phyloP scores from a whole-genome alignment of 495 filamentous ascomycete species.

The Penicillium diatomitis region DNA sequence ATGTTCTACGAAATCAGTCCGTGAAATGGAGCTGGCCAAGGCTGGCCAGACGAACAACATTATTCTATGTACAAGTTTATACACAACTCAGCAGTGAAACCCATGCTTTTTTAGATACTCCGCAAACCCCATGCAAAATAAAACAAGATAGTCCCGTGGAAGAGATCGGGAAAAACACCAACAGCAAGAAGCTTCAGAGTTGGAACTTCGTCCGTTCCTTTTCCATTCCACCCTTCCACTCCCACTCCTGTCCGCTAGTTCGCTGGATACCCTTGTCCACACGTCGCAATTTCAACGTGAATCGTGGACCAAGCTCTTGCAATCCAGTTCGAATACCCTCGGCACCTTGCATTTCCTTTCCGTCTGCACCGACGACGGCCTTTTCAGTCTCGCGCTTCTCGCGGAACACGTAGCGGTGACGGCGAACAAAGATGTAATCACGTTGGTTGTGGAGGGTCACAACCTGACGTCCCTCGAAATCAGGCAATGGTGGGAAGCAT shows the following conservation, averaged over 20 bases:
- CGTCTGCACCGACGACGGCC: constrained; percentile 71
- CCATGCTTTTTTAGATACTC: constrained; percentile 19
- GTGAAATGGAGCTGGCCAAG: too few species aligned
- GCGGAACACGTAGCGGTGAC: constrained; percentile 87
- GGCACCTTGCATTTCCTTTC: constrained; percentile 75
- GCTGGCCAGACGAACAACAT: too few species aligned
- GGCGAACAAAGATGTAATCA: constrained; percentile 88
- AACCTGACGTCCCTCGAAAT: constrained; percentile 75
- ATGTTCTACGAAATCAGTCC: background rate
- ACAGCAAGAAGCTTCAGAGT: constrained; percentile 41
- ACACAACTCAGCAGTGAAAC: background rate
- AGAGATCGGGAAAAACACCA: constrained; percentile 3
- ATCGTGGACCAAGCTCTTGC: constrained; percentile 76
- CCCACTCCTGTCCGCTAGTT: constrained; percentile 78
- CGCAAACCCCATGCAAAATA: constrained; percentile 23
- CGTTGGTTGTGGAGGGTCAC: constrained; percentile 92
- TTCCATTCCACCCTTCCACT: constrained; percentile 91
- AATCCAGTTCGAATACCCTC: constrained; percentile 75
- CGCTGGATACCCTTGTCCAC: constrained; percentile 85
- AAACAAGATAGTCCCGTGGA: constrained; percentile 6
- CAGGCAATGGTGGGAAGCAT: constrained; percentile 74
- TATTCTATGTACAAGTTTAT: background rate
- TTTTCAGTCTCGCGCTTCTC: constrained; percentile 82
- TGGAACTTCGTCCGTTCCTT: constrained; percentile 89
- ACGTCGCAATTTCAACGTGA: constrained; percentile 81